A percentile compares a stretch with the other conserved stretches of the same genome.
Conservation (phyloP, 148 eudicot genomes). For the Euryodendron excelsum region DNA sequence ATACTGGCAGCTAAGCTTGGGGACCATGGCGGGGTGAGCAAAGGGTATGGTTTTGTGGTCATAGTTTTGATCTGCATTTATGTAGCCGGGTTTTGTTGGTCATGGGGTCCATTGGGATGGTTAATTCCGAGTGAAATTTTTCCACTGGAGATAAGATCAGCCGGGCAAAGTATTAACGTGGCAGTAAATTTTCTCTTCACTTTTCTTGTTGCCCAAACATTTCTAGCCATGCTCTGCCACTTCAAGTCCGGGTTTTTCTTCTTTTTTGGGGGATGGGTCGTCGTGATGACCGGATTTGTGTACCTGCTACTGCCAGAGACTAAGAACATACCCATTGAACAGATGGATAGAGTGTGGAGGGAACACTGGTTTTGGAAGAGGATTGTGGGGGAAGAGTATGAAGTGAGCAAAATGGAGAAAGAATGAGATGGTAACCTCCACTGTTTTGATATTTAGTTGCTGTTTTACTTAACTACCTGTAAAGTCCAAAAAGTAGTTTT, state of each 20-base stretch:
- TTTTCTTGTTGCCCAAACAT: constrained; percentile 8
- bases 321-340: constrained; percentile 11
- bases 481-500: too few species aligned
- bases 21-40: constrained; percentile 11
- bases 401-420: constrained; percentile 21
- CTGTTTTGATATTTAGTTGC: too few species aligned
- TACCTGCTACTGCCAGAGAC: constrained; percentile 32
- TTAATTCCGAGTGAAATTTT: constrained; percentile 45
- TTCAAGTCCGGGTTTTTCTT: constrained; percentile 36
- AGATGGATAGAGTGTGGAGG: constrained; percentile 13
- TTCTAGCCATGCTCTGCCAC: constrained; percentile 12
- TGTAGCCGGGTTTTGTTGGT: constrained; percentile 29
- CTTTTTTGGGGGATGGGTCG: constrained; percentile 41
- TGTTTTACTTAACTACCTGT: too few species aligned
- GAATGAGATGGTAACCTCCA: neutral
- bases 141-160: constrained; percentile 6
- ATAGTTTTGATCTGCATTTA: constrained; percentile 33
- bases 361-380: constrained; percentile 20
- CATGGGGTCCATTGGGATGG: constrained; percentile 51
- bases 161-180: constrained; percentile 13
- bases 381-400: constrained; percentile 32
- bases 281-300: constrained; percentile 39
- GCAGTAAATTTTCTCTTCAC: constrained; percentile 11
- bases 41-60: neutral
- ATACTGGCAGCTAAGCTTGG: constrained; percentile 27